Evolutionary conservation across 805 yeast genomes (phyloP).

Genomic region (Myxozyma melibiosi): DNA sequence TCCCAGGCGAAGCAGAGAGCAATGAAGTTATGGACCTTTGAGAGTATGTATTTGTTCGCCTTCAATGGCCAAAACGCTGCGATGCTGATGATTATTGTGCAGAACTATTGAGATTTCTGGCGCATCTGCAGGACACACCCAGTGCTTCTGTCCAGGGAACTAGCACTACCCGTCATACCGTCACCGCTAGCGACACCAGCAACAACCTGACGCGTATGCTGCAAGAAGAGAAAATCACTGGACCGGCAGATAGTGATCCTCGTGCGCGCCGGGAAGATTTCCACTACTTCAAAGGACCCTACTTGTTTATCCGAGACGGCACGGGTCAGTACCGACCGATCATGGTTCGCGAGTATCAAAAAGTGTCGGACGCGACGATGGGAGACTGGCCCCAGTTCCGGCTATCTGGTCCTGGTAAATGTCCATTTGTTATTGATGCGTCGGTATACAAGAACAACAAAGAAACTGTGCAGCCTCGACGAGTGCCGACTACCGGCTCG

Average conservation of each 20-base stretch:
- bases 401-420: constrained; percentile 68
- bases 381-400: constrained; percentile 62
- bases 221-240: constrained; percentile 81
- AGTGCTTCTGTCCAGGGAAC: not conserved
- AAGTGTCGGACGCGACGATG: constrained; percentile 45
- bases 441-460: not conserved
- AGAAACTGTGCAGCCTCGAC: constrained; percentile 8
- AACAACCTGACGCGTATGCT: constrained; percentile 56
- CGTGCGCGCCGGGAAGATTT: constrained; percentile 81
- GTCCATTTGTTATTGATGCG: constrained; percentile 65
- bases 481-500: not conserved
- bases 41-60: constrained; percentile 44
- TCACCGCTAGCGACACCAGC: constrained; percentile 17
- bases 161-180: not conserved
- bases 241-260: constrained; percentile 88
- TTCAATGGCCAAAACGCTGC: not conserved
- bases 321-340: constrained; percentile 78
- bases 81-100: not conserved
- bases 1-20: constrained; percentile 60
- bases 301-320: constrained; percentile 77
- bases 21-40: constrained; percentile 85
- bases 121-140: constrained; percentile 26
- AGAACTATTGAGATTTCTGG: constrained; percentile 26
- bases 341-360: constrained; percentile 77
- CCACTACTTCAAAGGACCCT: constrained; percentile 74